Evolutionary conservation across 1,284 basidiomycete genomes (phyloP), one percentile per base, ranked within the genome.

Genomic region (Erythrobasidium hasegawianum): DNA sequence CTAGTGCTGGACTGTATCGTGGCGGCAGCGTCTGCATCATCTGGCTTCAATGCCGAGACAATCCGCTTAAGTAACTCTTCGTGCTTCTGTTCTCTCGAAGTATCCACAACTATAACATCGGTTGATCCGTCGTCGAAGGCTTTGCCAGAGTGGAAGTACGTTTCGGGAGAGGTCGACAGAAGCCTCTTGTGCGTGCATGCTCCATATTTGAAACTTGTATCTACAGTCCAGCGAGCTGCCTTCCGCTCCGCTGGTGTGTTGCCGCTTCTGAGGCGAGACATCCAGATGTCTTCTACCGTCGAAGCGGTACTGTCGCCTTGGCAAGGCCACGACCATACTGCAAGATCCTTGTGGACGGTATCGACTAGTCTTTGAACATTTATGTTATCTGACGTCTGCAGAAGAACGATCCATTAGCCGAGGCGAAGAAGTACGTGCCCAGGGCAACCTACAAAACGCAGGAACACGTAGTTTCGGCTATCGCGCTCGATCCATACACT

Each of bases 401-500:
- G n/a, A n/a, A n/a, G n/a, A 24, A 5, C 16, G 43, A 47, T n/a
- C n/a, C 22, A 8, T 47, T 16, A 24, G 22, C 43, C 7, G 16
- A 14, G 8, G n/a, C 16, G n/a, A 5, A 47, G n/a, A 47, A 14
- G 7, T 5, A 47, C 16, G 43, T 4, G 18, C 11, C 39, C 20
- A 5, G 16, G n/a, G 29, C 22, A 38, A 24, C 56, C 29, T 24
- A 57, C 56, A 40, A 65, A 57, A 9, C 62, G 3, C 29, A 65
- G 24, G n/a, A 65, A 58, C 20, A 47, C 55, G 50, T 52, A 65
- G 38, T 65, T 65, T 14, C 62, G 41, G 11, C 29, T 33, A 14
- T 65, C 62, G 10, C 62, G 62, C 45, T 65, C 62, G 38, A 65
- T 65, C 62, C 62, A 65, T 10, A 65, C 62, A 22, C 56, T 65